A percentile compares a stretch with the other conserved stretches of the same genome.
phyloP scores from a whole-genome alignment of 148 eudicot genomes.

The Amaranthus hypochondriacus region DNA sequence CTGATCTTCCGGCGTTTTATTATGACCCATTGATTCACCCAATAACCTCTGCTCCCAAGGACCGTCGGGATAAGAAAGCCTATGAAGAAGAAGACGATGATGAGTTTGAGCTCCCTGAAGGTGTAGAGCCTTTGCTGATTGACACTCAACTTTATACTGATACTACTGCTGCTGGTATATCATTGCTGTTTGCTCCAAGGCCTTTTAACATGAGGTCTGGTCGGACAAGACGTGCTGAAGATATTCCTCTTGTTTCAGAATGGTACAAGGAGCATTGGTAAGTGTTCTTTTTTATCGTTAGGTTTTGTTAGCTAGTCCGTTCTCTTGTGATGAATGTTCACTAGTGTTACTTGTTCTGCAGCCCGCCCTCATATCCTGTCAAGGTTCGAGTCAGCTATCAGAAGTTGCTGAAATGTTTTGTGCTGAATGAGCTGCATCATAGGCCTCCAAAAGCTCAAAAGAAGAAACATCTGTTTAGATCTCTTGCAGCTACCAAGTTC shows the following conservation, averaged over 20 bases:
- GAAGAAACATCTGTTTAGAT: conserved; percentile 91
- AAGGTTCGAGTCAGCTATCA: conserved; percentile 99
- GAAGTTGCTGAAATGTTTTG: conserved; percentile 92
- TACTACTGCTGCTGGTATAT: conserved; percentile 97
- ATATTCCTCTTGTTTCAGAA: conserved; percentile 95
- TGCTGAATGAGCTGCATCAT: conserved; percentile 94
- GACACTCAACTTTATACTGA: conserved; percentile 82
- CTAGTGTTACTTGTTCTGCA: conserved; percentile 31
- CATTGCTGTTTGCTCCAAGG: conserved; percentile 86
- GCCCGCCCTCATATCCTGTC: conserved; percentile 98
- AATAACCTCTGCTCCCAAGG: conserved; percentile 62
- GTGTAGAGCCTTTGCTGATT: conserved; percentile 72
- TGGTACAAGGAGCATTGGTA: conserved; percentile 99
- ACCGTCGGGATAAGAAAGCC: conserved; percentile 59
- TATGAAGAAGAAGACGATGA: conserved; percentile 80
- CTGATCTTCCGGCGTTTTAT: conserved; percentile 97
- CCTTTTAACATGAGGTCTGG: conserved; percentile 99
- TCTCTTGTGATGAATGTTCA: background rate
- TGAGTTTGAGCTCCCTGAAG: conserved; percentile 86
- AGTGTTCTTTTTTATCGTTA: conserved; percentile 9
- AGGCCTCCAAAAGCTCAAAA: conserved; percentile 99
- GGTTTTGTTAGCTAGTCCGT: background rate
- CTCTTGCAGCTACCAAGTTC: conserved; percentile 94
- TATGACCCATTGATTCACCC: conserved; percentile 97
- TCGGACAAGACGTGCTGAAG: conserved; percentile 92